Conservation (phyloP, 2,329 filamentous ascomycete species). For the Ophiostoma montium region DNA sequence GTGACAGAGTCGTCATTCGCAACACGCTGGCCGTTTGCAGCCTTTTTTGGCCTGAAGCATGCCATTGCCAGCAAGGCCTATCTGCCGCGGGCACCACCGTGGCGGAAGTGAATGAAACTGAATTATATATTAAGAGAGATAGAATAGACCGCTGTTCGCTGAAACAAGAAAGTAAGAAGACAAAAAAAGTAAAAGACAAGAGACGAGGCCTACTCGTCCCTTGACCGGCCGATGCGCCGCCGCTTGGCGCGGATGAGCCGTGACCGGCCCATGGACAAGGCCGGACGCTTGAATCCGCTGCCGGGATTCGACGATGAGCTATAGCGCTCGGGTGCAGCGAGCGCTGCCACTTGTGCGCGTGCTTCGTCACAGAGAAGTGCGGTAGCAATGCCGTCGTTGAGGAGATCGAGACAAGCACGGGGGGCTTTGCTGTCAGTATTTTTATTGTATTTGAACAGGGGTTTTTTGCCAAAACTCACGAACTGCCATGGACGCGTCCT, state of each 20-base stretch:
- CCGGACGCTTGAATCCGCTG: too few relatives aligned
- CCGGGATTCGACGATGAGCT: too few relatives aligned
- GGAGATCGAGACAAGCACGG: constrained; percentile 19
- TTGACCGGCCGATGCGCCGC: too few relatives aligned
- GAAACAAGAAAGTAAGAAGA: neutral
- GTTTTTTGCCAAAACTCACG: constrained; percentile 24
- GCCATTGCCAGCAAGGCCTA: constrained; percentile 44
- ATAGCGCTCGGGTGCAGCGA: neutral
- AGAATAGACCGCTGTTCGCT: too few relatives aligned
- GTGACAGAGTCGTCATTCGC: constrained; percentile 16
- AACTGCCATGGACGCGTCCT: constrained; percentile 21
- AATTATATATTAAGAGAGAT: neutral
- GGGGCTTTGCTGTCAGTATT: constrained; percentile 13
- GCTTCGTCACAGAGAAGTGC: constrained; percentile 15
- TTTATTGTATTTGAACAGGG: neutral
- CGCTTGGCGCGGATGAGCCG: too few relatives aligned
- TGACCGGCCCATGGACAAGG: too few relatives aligned
- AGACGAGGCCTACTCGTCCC: neutral
- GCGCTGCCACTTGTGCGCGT: constrained; percentile 15
- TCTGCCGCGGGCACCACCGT: constrained; percentile 24
- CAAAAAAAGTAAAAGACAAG: neutral
- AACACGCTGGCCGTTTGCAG: constrained; percentile 39
- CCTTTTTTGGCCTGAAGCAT: constrained; percentile 44
- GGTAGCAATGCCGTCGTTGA: constrained; percentile 19
- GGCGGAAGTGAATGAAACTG: constrained; percentile 6